Evolutionary conservation across 1,284 basidiomycete genomes (phyloP).

Genomic region (Cryptococcus jaspeensis): DNA sequence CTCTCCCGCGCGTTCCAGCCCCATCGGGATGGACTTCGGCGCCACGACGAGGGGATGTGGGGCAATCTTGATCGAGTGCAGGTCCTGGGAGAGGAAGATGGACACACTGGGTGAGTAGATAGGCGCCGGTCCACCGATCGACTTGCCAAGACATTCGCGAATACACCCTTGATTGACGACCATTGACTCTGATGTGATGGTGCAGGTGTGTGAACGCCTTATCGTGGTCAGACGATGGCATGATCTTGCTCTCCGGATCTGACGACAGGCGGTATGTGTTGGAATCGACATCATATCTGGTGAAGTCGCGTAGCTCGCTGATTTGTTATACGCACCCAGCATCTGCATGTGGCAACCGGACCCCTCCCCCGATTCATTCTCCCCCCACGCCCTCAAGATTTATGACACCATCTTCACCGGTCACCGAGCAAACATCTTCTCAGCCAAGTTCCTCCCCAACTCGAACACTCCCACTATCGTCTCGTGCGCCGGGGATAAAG

Average conservation of each 20-base stretch:
- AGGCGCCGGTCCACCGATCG: no score
- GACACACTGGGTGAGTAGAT: conserved; percentile 37
- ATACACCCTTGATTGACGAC: no score
- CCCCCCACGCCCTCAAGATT: conserved; percentile 65
- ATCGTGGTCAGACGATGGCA: conserved; percentile 75
- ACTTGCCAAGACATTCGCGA: no score
- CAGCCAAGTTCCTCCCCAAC: conserved; percentile 74
- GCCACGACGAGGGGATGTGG: conserved; percentile 29
- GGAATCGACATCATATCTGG: neutral
- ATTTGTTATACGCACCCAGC: conserved; percentile 41
- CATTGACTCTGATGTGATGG: neutral
- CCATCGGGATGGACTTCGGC: conserved; percentile 6
- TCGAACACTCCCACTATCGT: conserved; percentile 49
- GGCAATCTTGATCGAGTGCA: conserved; percentile 39
- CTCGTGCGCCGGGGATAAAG: conserved; percentile 73
- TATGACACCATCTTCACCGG: conserved; percentile 66
- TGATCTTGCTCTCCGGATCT: conserved; percentile 70
- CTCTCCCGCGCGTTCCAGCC: conserved; percentile 21
- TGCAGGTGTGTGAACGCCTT: conserved; percentile 74
- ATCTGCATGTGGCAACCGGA: conserved; percentile 64
- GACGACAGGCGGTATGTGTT: conserved; percentile 75
- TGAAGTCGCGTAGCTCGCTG: conserved; percentile 3
- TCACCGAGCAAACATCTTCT: conserved; percentile 85
- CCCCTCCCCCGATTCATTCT: conserved; percentile 18
- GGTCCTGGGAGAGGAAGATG: conserved; percentile 36